Evolutionary conservation across 306 rosid species (phyloP), one percentile per base, ranked within the genome.

Genomic region (Oxytropis ochrocephala): DNA sequence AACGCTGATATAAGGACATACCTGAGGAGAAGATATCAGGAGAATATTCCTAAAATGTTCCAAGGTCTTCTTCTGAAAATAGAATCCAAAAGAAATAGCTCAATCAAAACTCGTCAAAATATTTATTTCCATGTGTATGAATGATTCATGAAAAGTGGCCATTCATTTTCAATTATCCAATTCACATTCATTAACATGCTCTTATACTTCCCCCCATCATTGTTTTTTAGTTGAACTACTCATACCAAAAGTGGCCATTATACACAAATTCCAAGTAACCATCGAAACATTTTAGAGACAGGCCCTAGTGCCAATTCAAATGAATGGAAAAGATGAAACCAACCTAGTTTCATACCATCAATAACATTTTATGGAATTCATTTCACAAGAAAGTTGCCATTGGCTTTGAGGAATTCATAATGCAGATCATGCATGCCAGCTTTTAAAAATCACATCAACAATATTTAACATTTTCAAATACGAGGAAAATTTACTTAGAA

Each of bases 21-120:
- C 98, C 96, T 93, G 98, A 12, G 98, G 98, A 46, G 98, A 93
- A 73, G 98, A 93, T 35, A 90, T 66, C 76, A 93, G 75, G 64
- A 93, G 74, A 80, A 93, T 83, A 79, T 93, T 85, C 87, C 73
- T 88, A 85, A 93, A 93, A 74, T 72, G 81, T 77, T 85, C 91
- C 64, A 93, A 77, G 8, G 98, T 93, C 80, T 87, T 90, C 76
- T 90, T 81, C 98, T 93, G 98, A 63, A 79, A 90, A 63, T 65
- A 76, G 24, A 63, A 72, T 33, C 44, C 21, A 44, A 56, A 61
- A 57, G 7, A 74, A 65, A 78, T 4, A 70, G 53, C 53, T 27
- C 36, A 39, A 48, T 75, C 29, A 75, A 61, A 67, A 67, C 51
- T 72, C 63, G 29, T 39, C 60, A 55, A 68, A 46, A 51, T 27